These are phyloP conservation scores for Cicer yamashitae DNA, from an alignment of 306 rosid genomes.

Conservation along the genomic window DNA sequence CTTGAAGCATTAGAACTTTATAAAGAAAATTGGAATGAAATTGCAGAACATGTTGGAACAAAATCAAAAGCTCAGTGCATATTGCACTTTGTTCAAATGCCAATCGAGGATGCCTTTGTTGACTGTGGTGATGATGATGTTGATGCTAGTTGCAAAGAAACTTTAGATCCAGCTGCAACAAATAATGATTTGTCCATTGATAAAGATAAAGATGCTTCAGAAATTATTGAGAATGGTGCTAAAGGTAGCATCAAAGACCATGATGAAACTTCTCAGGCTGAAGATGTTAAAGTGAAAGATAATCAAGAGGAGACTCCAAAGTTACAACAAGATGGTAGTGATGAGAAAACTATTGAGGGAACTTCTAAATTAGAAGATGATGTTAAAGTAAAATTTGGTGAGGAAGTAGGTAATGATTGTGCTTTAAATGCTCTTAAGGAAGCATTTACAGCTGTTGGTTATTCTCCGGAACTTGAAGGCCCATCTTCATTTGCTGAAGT, in stretches of 20 bases:
- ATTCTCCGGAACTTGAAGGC: slow-evolving; percentile 62
- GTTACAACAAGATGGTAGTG: slow-evolving; percentile 54
- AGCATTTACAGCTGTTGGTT: slow-evolving; percentile 88
- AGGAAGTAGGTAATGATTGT: slow-evolving; percentile 56
- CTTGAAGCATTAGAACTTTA: slow-evolving; percentile 95
- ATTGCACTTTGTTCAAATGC: slow-evolving; percentile 95
- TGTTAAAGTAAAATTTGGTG: slow-evolving; percentile 49
- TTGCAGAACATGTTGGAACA: slow-evolving; percentile 96
- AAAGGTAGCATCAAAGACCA: slow-evolving; percentile 54
- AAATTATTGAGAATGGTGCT: slow-evolving; percentile 51
- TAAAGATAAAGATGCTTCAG: slow-evolving; percentile 56
- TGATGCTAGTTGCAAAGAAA: slow-evolving; percentile 62
- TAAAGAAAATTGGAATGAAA: slow-evolving; percentile 94
- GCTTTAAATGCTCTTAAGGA: slow-evolving; percentile 80
- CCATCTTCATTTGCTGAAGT: slow-evolving; percentile 81
- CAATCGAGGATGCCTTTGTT: slow-evolving; percentile 82
- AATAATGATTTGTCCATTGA: slow-evolving; percentile 55
- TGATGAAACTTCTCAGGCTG: slow-evolving; percentile 58
- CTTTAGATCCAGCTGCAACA: slow-evolving; percentile 54
- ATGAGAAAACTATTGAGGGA: slow-evolving; percentile 56
- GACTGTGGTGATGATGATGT: slow-evolving; percentile 58
- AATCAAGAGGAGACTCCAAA: slow-evolving; percentile 52
- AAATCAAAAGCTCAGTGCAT: slow-evolving; percentile 94
- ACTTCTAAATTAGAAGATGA: slow-evolving; percentile 57
- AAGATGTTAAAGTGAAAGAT: slow-evolving; percentile 54